Base-by-base conservation (phyloP, 2,329 filamentous ascomycete genomes). In the Septoria linicola region DNA sequence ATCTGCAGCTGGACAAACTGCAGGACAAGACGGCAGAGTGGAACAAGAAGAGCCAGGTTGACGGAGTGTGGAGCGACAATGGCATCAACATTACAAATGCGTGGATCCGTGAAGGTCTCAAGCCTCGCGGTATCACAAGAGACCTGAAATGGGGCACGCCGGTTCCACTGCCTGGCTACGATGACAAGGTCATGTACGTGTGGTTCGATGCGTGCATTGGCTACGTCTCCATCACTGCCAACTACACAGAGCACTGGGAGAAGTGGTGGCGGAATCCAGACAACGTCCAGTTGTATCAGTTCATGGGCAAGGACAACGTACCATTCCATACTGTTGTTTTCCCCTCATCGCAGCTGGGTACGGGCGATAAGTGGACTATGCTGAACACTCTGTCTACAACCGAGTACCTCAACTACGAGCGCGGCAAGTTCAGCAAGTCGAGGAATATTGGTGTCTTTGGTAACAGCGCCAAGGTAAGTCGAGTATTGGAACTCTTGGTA, bases 171-270 rank as follows among this genome's bases (percentile, higher is more conserved):
- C 70, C 78, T 23, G 82, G 79, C 10, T 87, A 84, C 63, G 81
- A 85, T 58, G 77, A 85, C 58, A 88, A 88, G 76, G 92, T 96
- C 55, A 83, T 96, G 59, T 96, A 96, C 66, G 90, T 96, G 54
- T 88, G 86, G 89, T 89, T 96, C 67, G 89, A 95, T 68, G 89
- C 89, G 48, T 93, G 88, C 71, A 93, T 96, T 65, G 91, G 91
- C 16, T 96, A 96, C 68, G 85, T 90, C n/a, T 95, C 89, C 1
- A 96, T 96, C 61, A 96, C 91, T 1, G 89, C 88, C 58, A 90
- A 83, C 63, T 95, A 95, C 70, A 96, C 90, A 4, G 80, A 84
- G 37, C 79, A 95, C 57, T 96, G 91, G 91, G 84, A 95, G 74
- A 80, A 88, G 66, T 96, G 91, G 91, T 96, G 91, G 91, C 84